phyloP scores from a whole-genome alignment of 2,329 filamentous ascomycete species.

The Neopestalotiopsis sp. region DNA sequence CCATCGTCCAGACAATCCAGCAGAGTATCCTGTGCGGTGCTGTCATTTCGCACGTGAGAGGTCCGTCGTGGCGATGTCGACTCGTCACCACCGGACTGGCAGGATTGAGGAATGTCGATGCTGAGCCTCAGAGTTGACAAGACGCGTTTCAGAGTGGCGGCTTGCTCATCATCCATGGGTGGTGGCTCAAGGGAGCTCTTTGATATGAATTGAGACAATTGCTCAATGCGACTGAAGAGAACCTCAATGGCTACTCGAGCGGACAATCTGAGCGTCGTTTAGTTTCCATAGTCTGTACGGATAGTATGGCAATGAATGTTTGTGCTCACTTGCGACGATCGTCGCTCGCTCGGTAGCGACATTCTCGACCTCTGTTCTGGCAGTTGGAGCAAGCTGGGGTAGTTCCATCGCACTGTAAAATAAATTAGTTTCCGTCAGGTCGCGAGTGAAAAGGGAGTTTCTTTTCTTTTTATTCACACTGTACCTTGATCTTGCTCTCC shows the following conservation, averaged over 20 bases:
- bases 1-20: background rate
- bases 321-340: slow-evolving; percentile 1
- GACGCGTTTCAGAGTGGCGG: background rate
- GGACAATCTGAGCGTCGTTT: slow-evolving; percentile 1
- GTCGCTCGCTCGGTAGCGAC: slow-evolving; percentile 5
- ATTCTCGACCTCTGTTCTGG: slow-evolving; percentile 6
- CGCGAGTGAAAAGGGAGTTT: background rate
- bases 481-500: slow-evolving; percentile 8
- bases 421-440: background rate
- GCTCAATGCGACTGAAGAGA: slow-evolving; percentile 2
- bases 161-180: slow-evolving; percentile 2
- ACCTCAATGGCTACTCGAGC: background rate
- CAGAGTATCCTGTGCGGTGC: background rate
- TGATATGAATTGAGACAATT: slow-evolving; percentile 1
- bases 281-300: no score
- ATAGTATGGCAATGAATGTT: background rate
- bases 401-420: slow-evolving; percentile 6
- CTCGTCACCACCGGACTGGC: background rate
- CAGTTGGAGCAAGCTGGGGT: slow-evolving; percentile 5
- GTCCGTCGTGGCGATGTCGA: background rate
- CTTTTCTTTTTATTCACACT: background rate
- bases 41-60: background rate
- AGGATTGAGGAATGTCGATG: background rate
- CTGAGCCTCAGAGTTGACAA: background rate
- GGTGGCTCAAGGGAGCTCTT: background rate